phyloP scores from a whole-genome alignment of 2,329 filamentous ascomycete genomes.

The Lasiodiplodia hormozganensis region DNA sequence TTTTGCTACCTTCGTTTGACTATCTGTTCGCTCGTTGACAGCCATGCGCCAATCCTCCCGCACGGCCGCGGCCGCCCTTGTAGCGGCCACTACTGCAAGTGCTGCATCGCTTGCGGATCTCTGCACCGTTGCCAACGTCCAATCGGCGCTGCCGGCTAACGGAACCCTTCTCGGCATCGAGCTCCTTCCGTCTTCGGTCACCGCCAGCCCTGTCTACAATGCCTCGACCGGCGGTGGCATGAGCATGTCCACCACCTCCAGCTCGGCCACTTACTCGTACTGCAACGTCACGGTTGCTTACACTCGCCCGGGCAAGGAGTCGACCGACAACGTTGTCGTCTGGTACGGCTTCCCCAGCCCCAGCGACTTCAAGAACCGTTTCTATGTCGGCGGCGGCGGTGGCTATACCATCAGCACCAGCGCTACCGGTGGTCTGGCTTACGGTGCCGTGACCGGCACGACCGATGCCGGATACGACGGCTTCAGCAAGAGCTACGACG shows the following conservation, averaged over 20 bases:
- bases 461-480: slow-evolving; percentile 61
- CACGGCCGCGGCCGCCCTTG: slow-evolving; percentile 25
- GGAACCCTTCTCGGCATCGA: slow-evolving; percentile 52
- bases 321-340: slow-evolving; percentile 36
- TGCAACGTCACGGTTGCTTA: slow-evolving; percentile 58
- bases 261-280: slow-evolving; percentile 39
- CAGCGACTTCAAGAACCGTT: slow-evolving; percentile 54
- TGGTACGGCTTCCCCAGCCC: slow-evolving; percentile 54
- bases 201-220: slow-evolving; percentile 50
- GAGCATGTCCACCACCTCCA: slow-evolving; percentile 36
- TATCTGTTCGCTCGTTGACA: neutral
- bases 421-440: slow-evolving; percentile 50
- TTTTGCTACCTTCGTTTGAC: slow-evolving; percentile 2
- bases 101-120: slow-evolving; percentile 48
- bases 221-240: slow-evolving; percentile 36
- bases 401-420: slow-evolving; percentile 55
- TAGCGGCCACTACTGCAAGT: slow-evolving; percentile 7
- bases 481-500: slow-evolving; percentile 51
- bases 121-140: slow-evolving; percentile 54
- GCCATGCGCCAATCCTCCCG: slow-evolving; percentile 30
- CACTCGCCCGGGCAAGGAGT: slow-evolving; percentile 49
- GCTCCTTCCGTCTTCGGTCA: slow-evolving; percentile 51
- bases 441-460: slow-evolving; percentile 57
- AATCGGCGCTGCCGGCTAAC: slow-evolving; percentile 51
- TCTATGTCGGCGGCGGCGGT: slow-evolving; percentile 55